phyloP scores from a whole-genome alignment of 2,329 filamentous ascomycete genomes.

The Exophiala sp. region DNA sequence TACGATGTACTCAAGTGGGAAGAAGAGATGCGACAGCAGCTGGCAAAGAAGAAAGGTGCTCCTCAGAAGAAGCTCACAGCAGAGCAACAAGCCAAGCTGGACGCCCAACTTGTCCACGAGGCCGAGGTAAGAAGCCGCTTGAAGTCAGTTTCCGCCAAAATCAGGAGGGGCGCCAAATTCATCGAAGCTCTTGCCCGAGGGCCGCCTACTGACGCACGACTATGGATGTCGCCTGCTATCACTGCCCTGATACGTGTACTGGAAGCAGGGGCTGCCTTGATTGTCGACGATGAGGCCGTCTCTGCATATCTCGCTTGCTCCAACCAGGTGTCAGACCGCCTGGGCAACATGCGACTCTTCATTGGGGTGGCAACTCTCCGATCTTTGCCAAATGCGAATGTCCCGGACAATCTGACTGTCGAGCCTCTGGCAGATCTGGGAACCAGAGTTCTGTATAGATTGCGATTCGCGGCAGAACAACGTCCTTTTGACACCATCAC shows the following conservation, averaged over 20 bases:
- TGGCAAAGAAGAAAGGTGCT: slow-evolving; percentile 84
- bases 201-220: slow-evolving; percentile 78
- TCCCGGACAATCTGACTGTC: slow-evolving; percentile 65
- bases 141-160: slow-evolving; percentile 59
- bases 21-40: slow-evolving; percentile 75
- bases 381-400: slow-evolving; percentile 64
- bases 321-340: slow-evolving; percentile 63
- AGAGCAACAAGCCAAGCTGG: slow-evolving; percentile 85
- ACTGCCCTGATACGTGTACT: slow-evolving; percentile 67
- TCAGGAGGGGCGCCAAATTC: slow-evolving; percentile 79
- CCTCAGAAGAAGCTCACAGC: slow-evolving; percentile 82
- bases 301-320: slow-evolving; percentile 74
- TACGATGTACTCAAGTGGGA: slow-evolving; percentile 98
- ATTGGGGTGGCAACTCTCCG: slow-evolving; percentile 82
- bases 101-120: slow-evolving; percentile 85
- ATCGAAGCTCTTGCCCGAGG: slow-evolving; percentile 75
- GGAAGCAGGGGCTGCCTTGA: slow-evolving; percentile 69
- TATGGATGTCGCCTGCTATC: slow-evolving; percentile 83
- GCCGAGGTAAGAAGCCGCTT: slow-evolving; percentile 69
- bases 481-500: slow-evolving; percentile 87
- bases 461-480: slow-evolving; percentile 86
- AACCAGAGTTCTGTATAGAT: slow-evolving; percentile 80
- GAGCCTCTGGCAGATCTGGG: slow-evolving; percentile 79
- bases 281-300: slow-evolving; percentile 74
- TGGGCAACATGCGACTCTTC: slow-evolving; percentile 72